phyloP scores from a whole-genome alignment of 306 rosid species.

The Astragalus glycyphyllos region DNA sequence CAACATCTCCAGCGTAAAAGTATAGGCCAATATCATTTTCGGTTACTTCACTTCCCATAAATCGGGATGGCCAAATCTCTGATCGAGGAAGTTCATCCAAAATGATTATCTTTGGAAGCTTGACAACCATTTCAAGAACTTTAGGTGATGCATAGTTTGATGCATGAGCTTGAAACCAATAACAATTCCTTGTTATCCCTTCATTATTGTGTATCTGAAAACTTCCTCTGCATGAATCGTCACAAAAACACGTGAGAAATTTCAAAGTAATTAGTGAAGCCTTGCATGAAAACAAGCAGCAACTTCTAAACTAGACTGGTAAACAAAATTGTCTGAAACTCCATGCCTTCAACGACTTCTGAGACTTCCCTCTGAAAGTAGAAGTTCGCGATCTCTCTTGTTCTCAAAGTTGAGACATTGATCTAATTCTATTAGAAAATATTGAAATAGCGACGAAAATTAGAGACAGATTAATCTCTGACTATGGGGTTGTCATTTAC shows the following conservation, averaged over 20 bases:
- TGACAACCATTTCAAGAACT: conserved; percentile 40
- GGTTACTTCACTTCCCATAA: conserved; percentile 30
- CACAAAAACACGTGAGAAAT: neutral
- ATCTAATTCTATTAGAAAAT: too few species aligned
- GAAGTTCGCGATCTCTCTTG: too few species aligned
- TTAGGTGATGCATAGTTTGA: conserved; percentile 40
- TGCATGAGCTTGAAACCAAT: conserved; percentile 53
- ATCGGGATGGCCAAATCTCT: conserved; percentile 48
- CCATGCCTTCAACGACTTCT: too few species aligned
- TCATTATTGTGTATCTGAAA: conserved; percentile 41
- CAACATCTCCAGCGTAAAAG: conserved; percentile 43
- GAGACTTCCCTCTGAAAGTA: too few species aligned
- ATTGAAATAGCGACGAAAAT: too few species aligned
- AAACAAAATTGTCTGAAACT: too few species aligned
- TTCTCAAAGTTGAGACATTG: too few species aligned
- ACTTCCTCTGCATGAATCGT: conserved; percentile 44
- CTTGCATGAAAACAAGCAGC: neutral
- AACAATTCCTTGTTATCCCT: conserved; percentile 19
- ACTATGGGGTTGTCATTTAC: too few species aligned
- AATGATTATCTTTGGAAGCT: conserved; percentile 42
- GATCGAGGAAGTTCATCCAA: conserved; percentile 53
- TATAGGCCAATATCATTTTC: conserved; percentile 49
- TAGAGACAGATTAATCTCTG: too few species aligned
- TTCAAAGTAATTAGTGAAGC: neutral
- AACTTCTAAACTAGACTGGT: too few species aligned